Percentiles rank a stretch among this genome's conserved stretches.
Conservation (phyloP, 176 grass and related monocot species). For the Musa beccarii region DNA sequence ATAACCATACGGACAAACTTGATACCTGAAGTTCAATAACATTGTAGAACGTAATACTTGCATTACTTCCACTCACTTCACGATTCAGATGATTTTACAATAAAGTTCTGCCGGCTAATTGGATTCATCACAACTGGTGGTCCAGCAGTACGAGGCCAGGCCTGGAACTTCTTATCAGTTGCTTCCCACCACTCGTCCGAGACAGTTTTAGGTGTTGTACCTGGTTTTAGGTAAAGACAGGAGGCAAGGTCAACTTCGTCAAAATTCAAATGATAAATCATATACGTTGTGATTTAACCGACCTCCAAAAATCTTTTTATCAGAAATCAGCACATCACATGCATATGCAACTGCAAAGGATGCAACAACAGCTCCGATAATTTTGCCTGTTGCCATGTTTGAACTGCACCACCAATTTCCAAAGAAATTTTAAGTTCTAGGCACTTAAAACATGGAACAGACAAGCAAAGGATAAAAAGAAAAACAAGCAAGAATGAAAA, state of each 20-base stretch:
- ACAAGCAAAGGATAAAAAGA: neutral
- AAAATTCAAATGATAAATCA: neutral
- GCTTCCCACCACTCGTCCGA: conserved; percentile 64
- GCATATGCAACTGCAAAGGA: conserved; percentile 42
- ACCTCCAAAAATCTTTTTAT: conserved; percentile 85
- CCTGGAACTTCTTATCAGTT: conserved; percentile 78
- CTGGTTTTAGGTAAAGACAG: conserved; percentile 29
- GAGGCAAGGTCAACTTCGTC: neutral
- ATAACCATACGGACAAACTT: neutral
- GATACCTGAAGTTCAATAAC: neutral
- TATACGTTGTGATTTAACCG: neutral
- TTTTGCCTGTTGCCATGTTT: conserved; percentile 3
- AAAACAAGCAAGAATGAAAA: no score
- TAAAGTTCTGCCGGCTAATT: conserved; percentile 84
- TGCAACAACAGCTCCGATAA: conserved; percentile 28
- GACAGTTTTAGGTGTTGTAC: conserved; percentile 60
- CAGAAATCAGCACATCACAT: conserved; percentile 32
- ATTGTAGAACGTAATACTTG: neutral
- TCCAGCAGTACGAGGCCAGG: conserved; percentile 68
- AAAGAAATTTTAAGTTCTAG: neutral
- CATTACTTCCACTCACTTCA: conserved; percentile 17
- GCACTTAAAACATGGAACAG: neutral
- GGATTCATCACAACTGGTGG: conserved; percentile 87
- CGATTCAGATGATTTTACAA: conserved; percentile 54
- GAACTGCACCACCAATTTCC: neutral